Conservation (phyloP, 306 rosid species). For the Macrotyloma uniflorum region DNA sequence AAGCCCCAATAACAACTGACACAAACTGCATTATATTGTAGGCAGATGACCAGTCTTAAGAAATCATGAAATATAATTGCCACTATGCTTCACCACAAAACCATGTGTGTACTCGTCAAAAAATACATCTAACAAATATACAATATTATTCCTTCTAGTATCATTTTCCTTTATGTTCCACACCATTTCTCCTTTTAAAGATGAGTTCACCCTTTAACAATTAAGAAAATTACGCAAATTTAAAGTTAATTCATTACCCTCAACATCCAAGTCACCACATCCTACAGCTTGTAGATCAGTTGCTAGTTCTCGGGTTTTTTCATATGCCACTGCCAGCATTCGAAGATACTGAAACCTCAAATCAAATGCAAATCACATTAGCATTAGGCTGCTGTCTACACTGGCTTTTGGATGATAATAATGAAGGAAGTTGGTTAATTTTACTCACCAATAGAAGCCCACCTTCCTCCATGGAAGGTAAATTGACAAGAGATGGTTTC, state of each 20-base stretch:
- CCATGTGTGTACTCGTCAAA: slow-evolving; percentile 20
- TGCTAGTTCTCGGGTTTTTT: slow-evolving; percentile 95
- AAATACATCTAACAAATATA: slow-evolving; percentile 9
- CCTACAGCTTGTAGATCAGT: slow-evolving; percentile 89
- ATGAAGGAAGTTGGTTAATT: slow-evolving; percentile 30
- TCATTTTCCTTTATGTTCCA: slow-evolving; percentile 22
- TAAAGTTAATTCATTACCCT: slow-evolving; percentile 61
- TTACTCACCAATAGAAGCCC: slow-evolving; percentile 91
- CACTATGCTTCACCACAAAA: slow-evolving; percentile 24
- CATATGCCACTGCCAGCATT: slow-evolving; percentile 98
- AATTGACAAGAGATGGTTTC: slow-evolving; percentile 88
- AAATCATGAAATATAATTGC: slow-evolving; percentile 15
- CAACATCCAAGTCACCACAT: slow-evolving; percentile 99
- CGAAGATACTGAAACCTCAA: slow-evolving; percentile 87
- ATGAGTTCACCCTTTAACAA: background rate
- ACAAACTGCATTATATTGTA: slow-evolving; percentile 19
- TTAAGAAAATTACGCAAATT: slow-evolving; percentile 30
- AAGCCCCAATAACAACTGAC: slow-evolving; percentile 24
- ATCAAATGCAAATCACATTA: slow-evolving; percentile 43
- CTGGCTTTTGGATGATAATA: slow-evolving; percentile 20
- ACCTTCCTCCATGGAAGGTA: slow-evolving; percentile 95
- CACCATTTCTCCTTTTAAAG: slow-evolving; percentile 30
- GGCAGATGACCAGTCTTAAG: slow-evolving; percentile 22
- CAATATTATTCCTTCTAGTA: slow-evolving; percentile 14
- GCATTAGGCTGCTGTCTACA: slow-evolving; percentile 31